Conservation (phyloP, 1,284 basidiomycete species). For the Schizopora paradoxa region DNA sequence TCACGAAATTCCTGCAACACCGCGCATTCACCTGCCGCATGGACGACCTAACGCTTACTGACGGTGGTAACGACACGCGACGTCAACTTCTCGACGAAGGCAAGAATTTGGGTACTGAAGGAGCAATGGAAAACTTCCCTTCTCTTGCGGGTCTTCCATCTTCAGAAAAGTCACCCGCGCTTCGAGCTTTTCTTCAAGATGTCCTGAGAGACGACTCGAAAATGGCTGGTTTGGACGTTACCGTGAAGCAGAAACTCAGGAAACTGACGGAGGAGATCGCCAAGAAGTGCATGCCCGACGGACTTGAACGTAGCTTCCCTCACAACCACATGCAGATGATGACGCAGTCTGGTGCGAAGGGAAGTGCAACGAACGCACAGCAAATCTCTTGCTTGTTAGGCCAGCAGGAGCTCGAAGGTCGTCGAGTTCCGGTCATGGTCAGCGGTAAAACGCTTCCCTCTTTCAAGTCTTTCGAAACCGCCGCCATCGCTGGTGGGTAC, state of each 20-base stretch:
- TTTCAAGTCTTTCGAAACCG: conserved; percentile 96
- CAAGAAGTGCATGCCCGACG: conserved; percentile 85
- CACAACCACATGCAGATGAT: conserved; percentile 99
- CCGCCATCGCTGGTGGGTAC: conserved; percentile 97
- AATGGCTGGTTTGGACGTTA: conserved; percentile 93
- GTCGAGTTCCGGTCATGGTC: conserved; percentile 98
- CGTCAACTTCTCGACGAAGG: conserved; percentile 67
- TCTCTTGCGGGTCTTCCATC: conserved; percentile 49
- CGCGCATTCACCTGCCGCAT: conserved; percentile 98
- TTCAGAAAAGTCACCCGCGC: conserved; percentile 46
- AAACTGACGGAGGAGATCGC: conserved; percentile 90
- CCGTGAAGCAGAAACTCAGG: conserved; percentile 81
- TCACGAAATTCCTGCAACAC: conserved; percentile 96
- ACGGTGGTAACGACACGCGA: conserved; percentile 72
- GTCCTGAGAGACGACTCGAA: conserved; percentile 96
- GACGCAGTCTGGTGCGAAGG: conserved; percentile 98
- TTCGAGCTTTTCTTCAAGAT: conserved; percentile 76
- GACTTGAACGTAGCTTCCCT: conserved; percentile 89
- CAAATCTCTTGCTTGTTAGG: conserved; percentile 97
- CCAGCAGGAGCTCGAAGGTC: conserved; percentile 96
- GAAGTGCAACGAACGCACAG: conserved; percentile 94
- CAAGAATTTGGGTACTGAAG: conserved; percentile 74
- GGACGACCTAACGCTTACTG: conserved; percentile 93
- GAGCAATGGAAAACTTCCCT: conserved; percentile 87
- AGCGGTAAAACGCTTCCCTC: conserved; percentile 98